Evolutionary conservation across 768 basidiomycete genomes (phyloP).

Genomic region (Termitomyces sp.): DNA sequence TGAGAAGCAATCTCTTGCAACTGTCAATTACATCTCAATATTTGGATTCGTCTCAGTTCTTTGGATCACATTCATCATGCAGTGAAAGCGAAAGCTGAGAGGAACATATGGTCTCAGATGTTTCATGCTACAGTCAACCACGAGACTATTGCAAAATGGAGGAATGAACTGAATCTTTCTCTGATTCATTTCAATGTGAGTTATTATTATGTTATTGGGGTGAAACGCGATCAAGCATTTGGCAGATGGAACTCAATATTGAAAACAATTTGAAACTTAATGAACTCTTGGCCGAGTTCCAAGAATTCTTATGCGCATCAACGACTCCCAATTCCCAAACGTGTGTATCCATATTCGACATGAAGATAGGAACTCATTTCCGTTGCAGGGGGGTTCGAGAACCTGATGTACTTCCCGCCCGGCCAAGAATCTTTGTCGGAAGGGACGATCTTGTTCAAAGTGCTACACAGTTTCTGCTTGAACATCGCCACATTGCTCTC

Average conservation of each 20-base stretch:
- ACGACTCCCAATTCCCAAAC: background rate
- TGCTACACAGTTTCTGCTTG: background rate
- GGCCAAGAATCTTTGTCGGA: too few species aligned
- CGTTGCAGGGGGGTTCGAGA: too few species aligned
- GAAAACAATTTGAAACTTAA: constrained; percentile 9
- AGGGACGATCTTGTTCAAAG: too few species aligned
- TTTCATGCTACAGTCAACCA: constrained; percentile 10
- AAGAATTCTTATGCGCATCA: background rate
- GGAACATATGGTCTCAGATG: background rate
- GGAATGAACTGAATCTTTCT: constrained; percentile 3
- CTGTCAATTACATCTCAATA: background rate
- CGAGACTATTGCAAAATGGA: too few species aligned
- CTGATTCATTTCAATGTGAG: constrained; percentile 10
- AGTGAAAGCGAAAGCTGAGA: too few species aligned
- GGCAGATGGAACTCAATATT: constrained; percentile 9
- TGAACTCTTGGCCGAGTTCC: constrained; percentile 3
- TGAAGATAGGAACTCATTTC: too few species aligned
- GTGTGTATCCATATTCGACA: background rate
- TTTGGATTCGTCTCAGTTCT: background rate
- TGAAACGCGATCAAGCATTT: background rate
- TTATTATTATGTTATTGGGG: background rate
- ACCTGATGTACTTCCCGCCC: too few species aligned
- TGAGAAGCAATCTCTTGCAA: background rate
- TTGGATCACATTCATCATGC: background rate
- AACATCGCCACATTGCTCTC: too few species aligned